Base-by-base conservation (phyloP, 2,329 filamentous ascomycete species). In the Lecanicillium sp. region DNA sequence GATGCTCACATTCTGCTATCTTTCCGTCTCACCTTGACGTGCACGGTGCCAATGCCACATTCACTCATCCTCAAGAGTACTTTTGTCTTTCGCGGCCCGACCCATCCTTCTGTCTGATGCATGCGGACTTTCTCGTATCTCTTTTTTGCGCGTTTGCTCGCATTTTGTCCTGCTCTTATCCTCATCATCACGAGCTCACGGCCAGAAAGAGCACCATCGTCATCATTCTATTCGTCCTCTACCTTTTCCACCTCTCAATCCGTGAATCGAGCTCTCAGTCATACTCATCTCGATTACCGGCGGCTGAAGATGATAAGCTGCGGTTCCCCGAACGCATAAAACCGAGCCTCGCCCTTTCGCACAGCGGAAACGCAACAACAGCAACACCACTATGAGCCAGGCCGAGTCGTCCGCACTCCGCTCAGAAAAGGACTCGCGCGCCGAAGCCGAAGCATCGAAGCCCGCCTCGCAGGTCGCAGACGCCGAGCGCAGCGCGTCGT, bases 1-100 rank as follows among this genome's bases (percentile, higher is more conserved):
- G 46, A 37, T 33, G 40, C 21, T 49, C 47, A 49, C 40, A 38
- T 49, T 49, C 40, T 49, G 19, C 33, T 49, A 17, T n/a, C 27
- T 35, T 47, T 29, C 21, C 21, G 21, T 19, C 23, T 48, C 45
- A 48, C 45, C 6, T 41, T 29, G 7, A 29, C 15, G 7, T 21
- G 15, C 35, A 19, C 35, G 4, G 15, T 38, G 35, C 33, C 6
- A 15, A 24, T 15, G 32, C 38, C 12, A n/a, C 39, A 43, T 43
- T 49, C 46, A 35, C 38, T 43, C 19, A 5, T 19, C 26, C 39
- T 17, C 8, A 30, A n/a, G 32, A 33, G 38, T 35, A 41, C 27
- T 21, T 12, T 17, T 21, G 14, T 30, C 33, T 30, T 21, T 29
- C 6, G 30, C 24, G 24, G 2, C 17, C 29, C 26, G 35, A 32